Base-by-base conservation (phyloP, 2,329 filamentous ascomycete species). In the Aphanocladium album region DNA sequence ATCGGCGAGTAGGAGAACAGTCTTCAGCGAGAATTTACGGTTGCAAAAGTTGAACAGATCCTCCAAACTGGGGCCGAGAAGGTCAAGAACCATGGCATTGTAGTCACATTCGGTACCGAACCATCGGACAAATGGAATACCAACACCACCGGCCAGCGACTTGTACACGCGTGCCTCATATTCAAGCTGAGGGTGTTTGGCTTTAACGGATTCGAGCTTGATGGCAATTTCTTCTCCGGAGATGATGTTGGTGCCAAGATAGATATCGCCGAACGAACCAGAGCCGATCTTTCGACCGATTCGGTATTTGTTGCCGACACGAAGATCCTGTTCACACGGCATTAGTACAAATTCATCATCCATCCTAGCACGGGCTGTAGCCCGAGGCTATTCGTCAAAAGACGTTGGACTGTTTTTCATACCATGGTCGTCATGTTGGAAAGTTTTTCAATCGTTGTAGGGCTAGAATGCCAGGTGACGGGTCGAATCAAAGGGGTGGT, bases 1-100 rank as follows among this genome's bases (percentile, higher is more conserved):
- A 71, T 99, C 95, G 73, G 95, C 95, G 54, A 99, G 86, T 27
- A 99, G 86, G 47, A 99, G 84, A 30, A 99, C 95, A 1, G 95
- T 99, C 89, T 99, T 99, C 68, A 99, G 81, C 14, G 95, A 97
- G 82, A 98, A 99, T 77, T 98, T 98, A 77, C 95, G 90, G 87
- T 98, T 98, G 87, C 95, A 99, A 78, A 98, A 98, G 86, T 99
- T 98, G 90, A 99, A 99, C 37, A 99, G 85, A 74, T 99, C 95
- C 79, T 99, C 95, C 77, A 99, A 80, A 72, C 89, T 95, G 67
- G 95, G 95, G 43, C 95, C 95, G 62, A 99, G 89, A 27, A 99
- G 88, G 73, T 99, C 95, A 67, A 98, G 87, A 57, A 99, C 95
- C 95, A 99, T 98, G 76, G 95, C 95, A 79, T 99, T 98, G 87